Base-by-base conservation (phyloP, 1,284 basidiomycete genomes). In the Cryptococcus deneoformans region DNA sequence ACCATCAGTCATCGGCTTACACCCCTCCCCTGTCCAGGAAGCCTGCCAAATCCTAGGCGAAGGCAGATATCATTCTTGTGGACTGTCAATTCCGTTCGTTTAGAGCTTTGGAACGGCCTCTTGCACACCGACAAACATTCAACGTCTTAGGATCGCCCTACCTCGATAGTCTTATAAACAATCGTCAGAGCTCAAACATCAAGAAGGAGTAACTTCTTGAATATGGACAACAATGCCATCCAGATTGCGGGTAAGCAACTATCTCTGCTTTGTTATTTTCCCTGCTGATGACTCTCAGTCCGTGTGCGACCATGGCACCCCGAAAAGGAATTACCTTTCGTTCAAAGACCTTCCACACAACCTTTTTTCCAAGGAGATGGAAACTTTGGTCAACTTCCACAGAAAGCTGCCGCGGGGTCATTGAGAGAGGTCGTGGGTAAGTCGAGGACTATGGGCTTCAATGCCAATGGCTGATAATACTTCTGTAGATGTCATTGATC, bases 271-370 rank as follows among this genome's bases (percentile, higher is more conserved):
- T 36, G 36, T 11, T 14, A 12, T n/a, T 35, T 54, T 36, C 37
- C 46, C n/a, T 14, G 35, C 45, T 34, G 24, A 43, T 38, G 20
- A 42, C 11, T 38, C 34, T 35, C 73, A 93, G 93, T 97, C 52
- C 91, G 93, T 63, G 89, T 94, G 54, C 86, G 93, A 56, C 93
- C 93, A 50, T 90, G 92, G 58, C 89, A 74, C 50, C 62, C 87
- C 35, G 58, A 86, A 52, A 89, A 86, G 82, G 94, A 97, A 79
- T 83, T 86, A 16, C 85, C 87, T 12, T 86, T 88, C 52, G 84
- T 96, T 43, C 87, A 87, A 54, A 86, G 67, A 54, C 66, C 87
- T 65, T 82, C 82, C 47, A 64, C 62, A 62, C 68, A 69, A 55
- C 83, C 81, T 54, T 87, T 85, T 59, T 83, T 92, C 60, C 85